Evolutionary conservation across 2,329 filamentous ascomycete genomes (phyloP), one percentile per base, ranked within the genome.

Genomic region (Fusarium falciforme): DNA sequence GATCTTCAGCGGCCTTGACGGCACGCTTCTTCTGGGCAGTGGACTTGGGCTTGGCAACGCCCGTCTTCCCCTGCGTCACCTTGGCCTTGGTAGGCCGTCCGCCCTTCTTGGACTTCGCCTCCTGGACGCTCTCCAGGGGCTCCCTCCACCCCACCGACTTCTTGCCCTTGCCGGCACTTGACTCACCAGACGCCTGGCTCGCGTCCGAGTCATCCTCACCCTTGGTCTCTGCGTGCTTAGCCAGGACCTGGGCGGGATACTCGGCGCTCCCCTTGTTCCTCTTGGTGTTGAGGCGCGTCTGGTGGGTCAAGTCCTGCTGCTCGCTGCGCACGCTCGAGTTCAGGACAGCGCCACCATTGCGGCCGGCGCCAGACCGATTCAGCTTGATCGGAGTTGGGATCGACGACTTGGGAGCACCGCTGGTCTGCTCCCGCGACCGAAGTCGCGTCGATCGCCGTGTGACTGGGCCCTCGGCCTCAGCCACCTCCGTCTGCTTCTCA

Each of bases 61-160:
- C 77, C 33, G 77, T 77, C 62, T 78, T 70, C 36, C 73, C 76
- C 25, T 71, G 71, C 2, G 72, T 79, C 27, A 69, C 67, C 68
- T 76, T 79, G 59, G 58, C 44, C 73, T 75, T 80, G 31, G 62
- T 61, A 33, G 77, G n/a, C 60, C 71, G 71, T 40, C 76, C 42
- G 8, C 22, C 75, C 61, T 70, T 75, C 72, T 76, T 76, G 58
- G 79, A 64, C 76, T 57, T 70, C 70, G 75, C 73, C 36, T 78
- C 78, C 54, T 81, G 76, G 61, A 77, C 72, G 27, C 74, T 72
- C 63, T 75, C 78, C 6, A 83, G 66, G 27, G 82, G 82, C 16
- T 80, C 77, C 40, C 78, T 82, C 82, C 82, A 83, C 25, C 70
- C 78, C 22, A 83, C 82, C 22, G 64, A 76, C 75, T 81, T 82